Percentiles rank a stretch among this genome's conserved stretches.
These are phyloP conservation scores for Raddia distichophylla DNA, from an alignment of 176 grass and related monocot species.

Conservation along the genomic window DNA sequence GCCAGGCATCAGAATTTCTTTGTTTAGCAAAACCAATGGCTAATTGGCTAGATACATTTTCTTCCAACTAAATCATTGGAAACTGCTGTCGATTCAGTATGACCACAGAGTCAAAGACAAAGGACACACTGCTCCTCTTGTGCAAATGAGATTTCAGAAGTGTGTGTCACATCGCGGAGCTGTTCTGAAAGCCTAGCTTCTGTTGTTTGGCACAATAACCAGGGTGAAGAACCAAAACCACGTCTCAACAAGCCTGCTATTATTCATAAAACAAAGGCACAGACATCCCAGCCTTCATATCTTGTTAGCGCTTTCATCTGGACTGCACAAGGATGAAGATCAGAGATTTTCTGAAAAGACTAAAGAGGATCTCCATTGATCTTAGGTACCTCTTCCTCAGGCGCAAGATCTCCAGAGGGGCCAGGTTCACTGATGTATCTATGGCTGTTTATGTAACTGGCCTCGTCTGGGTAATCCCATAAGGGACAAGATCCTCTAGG, in stretches of 20 bases:
- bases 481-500: slow-evolving; percentile 38
- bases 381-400: slow-evolving; percentile 46
- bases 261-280: slow-evolving; percentile 2
- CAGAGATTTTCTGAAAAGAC: slow-evolving; percentile 21
- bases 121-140: background rate
- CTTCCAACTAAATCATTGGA: background rate
- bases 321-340: slow-evolving; percentile 43
- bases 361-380: slow-evolving; percentile 17
- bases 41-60: background rate
- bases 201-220: slow-evolving; percentile 15
- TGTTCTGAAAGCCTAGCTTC: background rate
- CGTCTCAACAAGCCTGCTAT: slow-evolving; percentile 34
- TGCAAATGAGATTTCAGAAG: slow-evolving; percentile 8
- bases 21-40: slow-evolving; percentile 6
- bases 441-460: slow-evolving; percentile 39
- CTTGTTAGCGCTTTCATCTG: slow-evolving; percentile 29
- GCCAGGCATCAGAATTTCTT: background rate
- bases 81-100: background rate
- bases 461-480: slow-evolving; percentile 29
- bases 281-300: slow-evolving; percentile 1
- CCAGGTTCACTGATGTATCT: slow-evolving; percentile 8
- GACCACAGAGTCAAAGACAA: background rate
- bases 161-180: background rate
- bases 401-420: slow-evolving; percentile 25
- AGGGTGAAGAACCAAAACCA: slow-evolving; percentile 43